Conservation (phyloP, 148 eudicot genomes). For the Silene latifolia region DNA sequence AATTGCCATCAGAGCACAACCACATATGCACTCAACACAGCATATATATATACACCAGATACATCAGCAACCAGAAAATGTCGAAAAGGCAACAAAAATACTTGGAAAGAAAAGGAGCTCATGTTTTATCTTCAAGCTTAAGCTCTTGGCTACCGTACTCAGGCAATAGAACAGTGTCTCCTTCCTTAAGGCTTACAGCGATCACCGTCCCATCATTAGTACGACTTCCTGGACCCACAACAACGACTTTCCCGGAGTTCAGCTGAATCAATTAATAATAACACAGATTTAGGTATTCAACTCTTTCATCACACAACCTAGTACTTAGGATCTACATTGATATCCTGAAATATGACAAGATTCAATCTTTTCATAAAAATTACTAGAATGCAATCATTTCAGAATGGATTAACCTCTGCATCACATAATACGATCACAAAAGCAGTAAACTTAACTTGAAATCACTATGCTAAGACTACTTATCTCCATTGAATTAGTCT, state of each 20-base stretch:
- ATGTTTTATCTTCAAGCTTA: slow-evolving; percentile 76
- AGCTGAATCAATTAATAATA: slow-evolving; percentile 35
- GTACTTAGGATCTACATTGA: neutral
- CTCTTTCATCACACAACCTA: neutral
- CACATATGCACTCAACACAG: no score
- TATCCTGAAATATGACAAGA: neutral
- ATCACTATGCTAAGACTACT: no score
- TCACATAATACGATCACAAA: neutral
- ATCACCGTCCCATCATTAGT: slow-evolving; percentile 46
- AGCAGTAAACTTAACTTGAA: slow-evolving; percentile 4
- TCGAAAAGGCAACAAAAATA: neutral
- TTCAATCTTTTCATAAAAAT: neutral
- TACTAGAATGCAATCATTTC: neutral
- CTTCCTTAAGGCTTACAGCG: slow-evolving; percentile 65
- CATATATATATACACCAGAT: no score
- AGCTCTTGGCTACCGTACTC: slow-evolving; percentile 70
- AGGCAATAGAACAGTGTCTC: slow-evolving; percentile 73
- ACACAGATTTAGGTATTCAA: neutral
- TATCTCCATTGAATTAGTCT: no score
- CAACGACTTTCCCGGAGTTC: slow-evolving; percentile 69
- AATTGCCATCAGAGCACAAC: no score
- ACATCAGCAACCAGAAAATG: neutral
- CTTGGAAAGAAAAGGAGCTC: slow-evolving; percentile 20
- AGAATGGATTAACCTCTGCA: neutral
- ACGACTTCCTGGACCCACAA: slow-evolving; percentile 66